These are phyloP conservation scores for Malassezia globosa DNA, from an alignment of 1,284 basidiomycete genomes.

Conservation along the genomic window DNA sequence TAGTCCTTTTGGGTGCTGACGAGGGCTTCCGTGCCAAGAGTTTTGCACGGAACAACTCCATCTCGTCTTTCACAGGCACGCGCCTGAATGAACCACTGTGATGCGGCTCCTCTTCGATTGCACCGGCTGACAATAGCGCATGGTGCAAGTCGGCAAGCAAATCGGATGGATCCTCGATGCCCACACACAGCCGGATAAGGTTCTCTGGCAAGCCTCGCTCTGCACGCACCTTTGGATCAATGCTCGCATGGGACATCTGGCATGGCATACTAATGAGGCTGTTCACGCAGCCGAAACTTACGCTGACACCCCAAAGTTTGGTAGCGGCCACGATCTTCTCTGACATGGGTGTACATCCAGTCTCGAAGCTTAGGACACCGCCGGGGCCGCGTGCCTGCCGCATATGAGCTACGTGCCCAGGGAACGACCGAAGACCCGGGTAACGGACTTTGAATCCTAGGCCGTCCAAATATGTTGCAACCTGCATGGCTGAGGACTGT, in stretches of 20 bases:
- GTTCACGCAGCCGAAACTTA: constrained; percentile 96
- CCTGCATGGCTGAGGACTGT: constrained; percentile 67
- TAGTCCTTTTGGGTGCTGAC: constrained; percentile 17
- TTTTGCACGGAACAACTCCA: constrained; percentile 10
- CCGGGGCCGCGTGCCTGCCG: constrained; percentile 68
- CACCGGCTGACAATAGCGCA: constrained; percentile 80
- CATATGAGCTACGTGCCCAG: constrained; percentile 73
- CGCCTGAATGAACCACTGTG: constrained; percentile 17
- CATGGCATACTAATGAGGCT: constrained; percentile 98
- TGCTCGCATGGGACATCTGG: constrained; percentile 97
- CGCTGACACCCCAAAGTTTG: constrained; percentile 90
- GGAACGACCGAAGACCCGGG: constrained; percentile 75
- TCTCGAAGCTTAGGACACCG: constrained; percentile 87
- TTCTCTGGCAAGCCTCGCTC: constrained; percentile 92
- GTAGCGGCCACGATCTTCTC: constrained; percentile 86
- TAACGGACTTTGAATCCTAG: constrained; percentile 91
- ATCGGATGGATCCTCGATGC: constrained; percentile 89
- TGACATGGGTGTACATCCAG: constrained; percentile 76
- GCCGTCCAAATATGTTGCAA: constrained; percentile 73
- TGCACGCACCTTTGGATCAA: constrained; percentile 81
- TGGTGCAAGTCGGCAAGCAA: constrained; percentile 88
- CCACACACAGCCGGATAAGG: constrained; percentile 92
- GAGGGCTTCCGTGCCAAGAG: constrained; percentile 7
- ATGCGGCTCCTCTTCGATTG: constrained; percentile 52
- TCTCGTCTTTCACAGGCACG: constrained; percentile 19